Conservation (phyloP, 1,284 basidiomycete species). For the Butyriboletus appendiculatus region DNA sequence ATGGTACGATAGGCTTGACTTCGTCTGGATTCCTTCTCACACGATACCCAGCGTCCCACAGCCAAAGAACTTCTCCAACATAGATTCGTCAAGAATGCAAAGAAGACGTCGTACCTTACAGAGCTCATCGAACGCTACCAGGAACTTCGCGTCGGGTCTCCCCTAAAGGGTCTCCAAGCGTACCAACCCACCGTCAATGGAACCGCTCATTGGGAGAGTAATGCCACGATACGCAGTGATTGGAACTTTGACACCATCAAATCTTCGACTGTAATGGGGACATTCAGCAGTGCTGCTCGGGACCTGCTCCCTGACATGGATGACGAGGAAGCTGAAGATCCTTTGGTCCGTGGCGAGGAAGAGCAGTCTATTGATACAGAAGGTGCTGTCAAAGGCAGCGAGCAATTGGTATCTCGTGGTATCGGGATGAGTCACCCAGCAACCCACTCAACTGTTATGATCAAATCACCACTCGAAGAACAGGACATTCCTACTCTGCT, state of each 20-base stretch:
- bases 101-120: constrained; percentile 78
- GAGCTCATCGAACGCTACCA: constrained; percentile 87
- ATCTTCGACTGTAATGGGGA: constrained; percentile 71
- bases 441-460: constrained; percentile 70
- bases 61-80: constrained; percentile 93
- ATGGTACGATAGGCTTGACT: constrained; percentile 48
- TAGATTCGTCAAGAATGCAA: constrained; percentile 85
- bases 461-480: constrained; percentile 47
- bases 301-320: constrained; percentile 64
- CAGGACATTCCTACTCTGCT: constrained; percentile 46
- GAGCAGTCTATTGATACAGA: constrained; percentile 56
- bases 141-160: constrained; percentile 62
- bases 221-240: constrained; percentile 79
- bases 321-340: constrained; percentile 49
- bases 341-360: constrained; percentile 47
- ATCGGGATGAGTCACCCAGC: constrained; percentile 56
- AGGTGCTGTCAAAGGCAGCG: constrained; percentile 66
- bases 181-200: constrained; percentile 58
- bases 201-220: constrained; percentile 62
- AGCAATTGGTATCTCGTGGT: constrained; percentile 39
- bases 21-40: constrained; percentile 18
- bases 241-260: constrained; percentile 96
- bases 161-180: constrained; percentile 51
- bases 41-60: constrained; percentile 68
- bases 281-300: constrained; percentile 65